A percentile compares a stretch with the other conserved stretches of the same genome.
Evolutionary conservation across 169 alveolate genomes (phyloP).

Genomic region (Plasmodium gaboni): DNA sequence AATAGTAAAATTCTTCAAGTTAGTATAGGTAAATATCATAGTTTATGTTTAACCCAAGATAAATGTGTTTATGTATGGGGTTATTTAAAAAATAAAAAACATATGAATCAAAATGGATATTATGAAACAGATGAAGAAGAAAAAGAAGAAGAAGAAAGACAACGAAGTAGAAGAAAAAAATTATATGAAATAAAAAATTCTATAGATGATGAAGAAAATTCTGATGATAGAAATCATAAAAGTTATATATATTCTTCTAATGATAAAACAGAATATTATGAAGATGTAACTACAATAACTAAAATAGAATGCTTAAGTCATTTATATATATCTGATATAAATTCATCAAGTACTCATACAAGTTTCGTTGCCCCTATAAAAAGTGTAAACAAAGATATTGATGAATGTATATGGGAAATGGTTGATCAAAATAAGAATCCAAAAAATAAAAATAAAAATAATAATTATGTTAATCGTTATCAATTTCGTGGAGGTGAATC

Average conservation of each 20-base stretch:
- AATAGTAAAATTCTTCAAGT: slow-evolving; percentile 37
- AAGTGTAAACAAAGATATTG: not conserved
- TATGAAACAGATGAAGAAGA: not conserved
- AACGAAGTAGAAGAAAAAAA: not conserved
- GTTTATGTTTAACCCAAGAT: slow-evolving; percentile 64
- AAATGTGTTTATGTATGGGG: slow-evolving; percentile 71
- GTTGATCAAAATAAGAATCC: not conserved
- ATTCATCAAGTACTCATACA: slow-evolving; percentile 61
- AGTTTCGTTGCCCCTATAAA: slow-evolving; percentile 59
- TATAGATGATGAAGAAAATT: too few species aligned
- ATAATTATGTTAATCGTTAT: too few species aligned
- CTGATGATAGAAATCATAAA: not conserved
- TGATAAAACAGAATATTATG: slow-evolving; percentile 5
- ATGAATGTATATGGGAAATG: not conserved
- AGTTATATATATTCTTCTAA: not conserved
- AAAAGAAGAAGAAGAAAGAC: not conserved
- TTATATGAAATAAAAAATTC: too few species aligned
- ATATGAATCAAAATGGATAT: not conserved
- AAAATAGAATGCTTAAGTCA: slow-evolving; percentile 46
- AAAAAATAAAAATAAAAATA: not conserved
- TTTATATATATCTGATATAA: slow-evolving; percentile 34
- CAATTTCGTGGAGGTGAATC: not conserved
- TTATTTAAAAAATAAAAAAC: slow-evolving; percentile 12
- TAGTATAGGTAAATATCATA: slow-evolving; percentile 61
- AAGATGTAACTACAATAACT: slow-evolving; percentile 18